These are phyloP conservation scores for Clitocybe nebularis DNA, from an alignment of 1,284 basidiomycete genomes.

Conservation along the genomic window DNA sequence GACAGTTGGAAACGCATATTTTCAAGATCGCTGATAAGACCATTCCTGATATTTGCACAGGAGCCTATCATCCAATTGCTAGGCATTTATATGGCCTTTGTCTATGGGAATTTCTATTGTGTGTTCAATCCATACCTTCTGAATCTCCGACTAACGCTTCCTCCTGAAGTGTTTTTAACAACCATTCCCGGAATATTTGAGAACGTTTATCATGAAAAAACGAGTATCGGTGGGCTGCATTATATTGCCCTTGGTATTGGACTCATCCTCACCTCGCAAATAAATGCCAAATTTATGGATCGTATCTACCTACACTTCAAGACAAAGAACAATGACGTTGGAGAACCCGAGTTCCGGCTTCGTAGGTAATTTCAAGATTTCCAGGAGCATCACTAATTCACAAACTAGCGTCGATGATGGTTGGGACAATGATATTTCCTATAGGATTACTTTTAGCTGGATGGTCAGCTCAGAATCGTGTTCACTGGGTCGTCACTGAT, in stretches of 20 bases:
- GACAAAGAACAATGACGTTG: slow-evolving; percentile 45
- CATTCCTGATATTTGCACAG: slow-evolving; percentile 34
- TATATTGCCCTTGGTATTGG: slow-evolving; percentile 66
- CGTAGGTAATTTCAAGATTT: too few relatives aligned
- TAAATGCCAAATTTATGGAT: slow-evolving; percentile 58
- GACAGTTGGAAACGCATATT: slow-evolving; percentile 43
- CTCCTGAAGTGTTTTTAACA: slow-evolving; percentile 47
- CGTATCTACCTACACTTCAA: slow-evolving; percentile 46
- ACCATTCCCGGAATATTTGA: slow-evolving; percentile 62
- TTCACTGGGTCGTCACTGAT: slow-evolving; percentile 60
- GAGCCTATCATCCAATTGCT: slow-evolving; percentile 41
- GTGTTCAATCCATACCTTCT: slow-evolving; percentile 17
- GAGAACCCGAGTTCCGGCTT: slow-evolving; percentile 56
- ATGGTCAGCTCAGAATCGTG: slow-evolving; percentile 49
- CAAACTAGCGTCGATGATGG: slow-evolving; percentile 64
- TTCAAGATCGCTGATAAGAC: slow-evolving; percentile 33
- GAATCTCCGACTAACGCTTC: neutral
- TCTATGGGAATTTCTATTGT: slow-evolving; percentile 52
- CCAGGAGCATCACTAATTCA: too few relatives aligned
- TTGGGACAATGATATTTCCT: slow-evolving; percentile 48
- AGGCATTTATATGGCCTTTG: slow-evolving; percentile 41
- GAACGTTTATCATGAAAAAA: slow-evolving; percentile 41
- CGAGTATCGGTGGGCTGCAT: slow-evolving; percentile 57
- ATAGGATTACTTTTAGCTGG: slow-evolving; percentile 58
- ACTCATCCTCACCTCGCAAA: slow-evolving; percentile 47